phyloP scores from a whole-genome alignment of 768 basidiomycete genomes.

The Xanthoconium purpureum region DNA sequence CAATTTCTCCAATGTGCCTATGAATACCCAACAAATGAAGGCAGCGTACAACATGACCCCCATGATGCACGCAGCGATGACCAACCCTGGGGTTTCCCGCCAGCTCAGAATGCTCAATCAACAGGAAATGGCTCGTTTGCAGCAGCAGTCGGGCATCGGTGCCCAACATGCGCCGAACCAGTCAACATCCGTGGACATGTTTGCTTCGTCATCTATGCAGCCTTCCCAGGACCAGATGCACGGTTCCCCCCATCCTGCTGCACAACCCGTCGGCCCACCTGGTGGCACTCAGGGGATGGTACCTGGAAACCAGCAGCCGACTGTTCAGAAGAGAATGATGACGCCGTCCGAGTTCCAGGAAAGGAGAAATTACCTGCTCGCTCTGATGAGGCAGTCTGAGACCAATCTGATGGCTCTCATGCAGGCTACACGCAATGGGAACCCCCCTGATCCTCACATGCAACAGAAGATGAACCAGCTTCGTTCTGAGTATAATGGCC shows the following conservation, averaged over 20 bases:
- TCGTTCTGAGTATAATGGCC: conserved; percentile 23
- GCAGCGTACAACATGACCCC: conserved; percentile 29
- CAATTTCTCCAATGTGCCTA: conserved; percentile 39
- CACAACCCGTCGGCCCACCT: conserved; percentile 21
- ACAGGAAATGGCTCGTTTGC: conserved; percentile 37
- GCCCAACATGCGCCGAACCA: conserved; percentile 39
- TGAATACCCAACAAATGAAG: conserved; percentile 37
- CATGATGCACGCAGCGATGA: conserved; percentile 38
- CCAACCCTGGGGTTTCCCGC: conserved; percentile 27
- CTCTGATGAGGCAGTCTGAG: conserved; percentile 15
- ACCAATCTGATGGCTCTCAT: not conserved
- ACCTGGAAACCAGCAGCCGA: conserved; percentile 19
- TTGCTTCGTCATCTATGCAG: conserved; percentile 44
- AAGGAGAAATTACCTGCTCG: conserved; percentile 13
- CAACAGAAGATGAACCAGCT: conserved; percentile 17
- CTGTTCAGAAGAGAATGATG: conserved; percentile 23
- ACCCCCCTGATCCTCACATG: conserved; percentile 17
- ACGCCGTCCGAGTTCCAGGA: conserved; percentile 26
- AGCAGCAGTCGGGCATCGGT: conserved; percentile 31
- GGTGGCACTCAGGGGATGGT: conserved; percentile 24
- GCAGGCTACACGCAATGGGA: conserved; percentile 11
- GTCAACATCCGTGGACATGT: conserved; percentile 42
- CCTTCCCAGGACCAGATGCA: conserved; percentile 43
- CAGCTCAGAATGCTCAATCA: conserved; percentile 47
- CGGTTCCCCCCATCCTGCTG: conserved; percentile 43